Conservation (phyloP, 1,284 basidiomycete genomes). For the Erythrobasidium hasegawianum region DNA sequence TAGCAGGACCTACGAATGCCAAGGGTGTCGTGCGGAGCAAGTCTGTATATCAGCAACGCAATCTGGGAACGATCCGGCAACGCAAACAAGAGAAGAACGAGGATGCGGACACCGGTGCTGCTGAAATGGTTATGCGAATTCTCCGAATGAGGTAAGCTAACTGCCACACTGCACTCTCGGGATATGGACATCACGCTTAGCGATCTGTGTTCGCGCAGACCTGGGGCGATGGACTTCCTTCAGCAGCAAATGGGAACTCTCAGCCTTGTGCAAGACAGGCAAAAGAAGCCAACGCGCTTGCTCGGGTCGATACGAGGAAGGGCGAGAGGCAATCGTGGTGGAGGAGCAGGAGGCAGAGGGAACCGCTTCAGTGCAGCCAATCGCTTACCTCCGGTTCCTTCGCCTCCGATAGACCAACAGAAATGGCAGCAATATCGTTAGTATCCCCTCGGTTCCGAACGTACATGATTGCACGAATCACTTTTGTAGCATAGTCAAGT, state of each 20-base stretch:
- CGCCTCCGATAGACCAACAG: not conserved
- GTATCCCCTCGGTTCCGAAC: too few relatives aligned
- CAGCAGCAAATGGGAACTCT: slow-evolving; percentile 61
- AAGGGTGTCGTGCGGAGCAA: slow-evolving; percentile 66
- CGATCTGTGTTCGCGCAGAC: slow-evolving; percentile 52
- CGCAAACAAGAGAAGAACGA: slow-evolving; percentile 88
- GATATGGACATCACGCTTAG: not conserved
- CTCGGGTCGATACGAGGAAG: slow-evolving; percentile 29
- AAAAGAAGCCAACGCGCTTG: slow-evolving; percentile 26
- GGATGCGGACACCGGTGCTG: slow-evolving; percentile 63
- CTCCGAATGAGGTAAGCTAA: slow-evolving; percentile 70
- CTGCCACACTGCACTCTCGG: not conserved
- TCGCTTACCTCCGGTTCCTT: slow-evolving; percentile 20
- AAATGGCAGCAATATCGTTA: slow-evolving; percentile 14
- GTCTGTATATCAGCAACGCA: slow-evolving; percentile 79
- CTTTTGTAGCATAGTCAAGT: too few relatives aligned
- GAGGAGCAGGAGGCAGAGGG: not conserved
- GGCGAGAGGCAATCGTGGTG: slow-evolving; percentile 9
- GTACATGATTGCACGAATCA: too few relatives aligned
- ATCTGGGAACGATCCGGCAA: slow-evolving; percentile 92
- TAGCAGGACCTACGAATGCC: slow-evolving; percentile 69
- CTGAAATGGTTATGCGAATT: slow-evolving; percentile 87
- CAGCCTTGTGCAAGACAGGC: slow-evolving; percentile 39
- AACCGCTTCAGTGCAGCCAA: slow-evolving; percentile 4
- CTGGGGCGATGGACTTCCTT: slow-evolving; percentile 80